Percentiles rank a stretch among this genome's conserved stretches.
Evolutionary conservation across 108 stramenopile genomes (phyloP).

Genomic region (Fragilariopsis cylindrus): DNA sequence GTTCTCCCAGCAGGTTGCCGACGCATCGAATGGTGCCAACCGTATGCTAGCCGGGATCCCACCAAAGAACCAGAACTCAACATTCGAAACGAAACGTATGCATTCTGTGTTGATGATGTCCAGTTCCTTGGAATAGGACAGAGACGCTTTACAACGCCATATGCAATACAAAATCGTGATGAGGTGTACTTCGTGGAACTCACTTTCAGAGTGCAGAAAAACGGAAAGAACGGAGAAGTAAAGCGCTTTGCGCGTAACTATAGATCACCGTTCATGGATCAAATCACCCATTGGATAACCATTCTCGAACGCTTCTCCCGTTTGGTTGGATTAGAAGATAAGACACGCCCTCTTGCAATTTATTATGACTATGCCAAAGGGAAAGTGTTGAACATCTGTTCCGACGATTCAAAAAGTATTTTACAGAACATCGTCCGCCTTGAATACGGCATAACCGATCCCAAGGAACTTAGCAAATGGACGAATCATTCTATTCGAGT

Average conservation of each 20-base stretch:
- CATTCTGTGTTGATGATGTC: conserved; percentile 1
- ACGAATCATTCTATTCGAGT: background rate
- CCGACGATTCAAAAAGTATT: background rate
- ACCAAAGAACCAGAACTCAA: conserved; percentile 1
- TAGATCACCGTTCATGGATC: background rate
- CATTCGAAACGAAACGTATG: background rate
- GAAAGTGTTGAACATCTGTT: background rate
- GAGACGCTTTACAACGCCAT: too few species aligned
- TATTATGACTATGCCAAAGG: background rate
- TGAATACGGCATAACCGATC: too few species aligned
- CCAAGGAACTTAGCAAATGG: too few species aligned
- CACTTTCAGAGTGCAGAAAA: background rate
- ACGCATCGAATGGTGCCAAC: background rate
- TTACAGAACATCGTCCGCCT: too few species aligned
- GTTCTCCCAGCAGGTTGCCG: background rate
- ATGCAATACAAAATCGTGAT: too few species aligned
- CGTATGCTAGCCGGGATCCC: background rate
- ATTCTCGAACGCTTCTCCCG: background rate
- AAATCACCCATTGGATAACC: background rate
- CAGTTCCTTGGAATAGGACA: background rate
- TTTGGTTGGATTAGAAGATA: background rate
- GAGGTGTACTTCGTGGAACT: too few species aligned
- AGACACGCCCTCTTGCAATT: background rate
- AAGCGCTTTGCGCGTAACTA: background rate
- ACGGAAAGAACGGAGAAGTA: background rate